Percentiles rank a stretch among this genome's conserved stretches.
Evolutionary conservation across 2,329 filamentous ascomycete species (phyloP).

Genomic region (Diaporthe sp.): DNA sequence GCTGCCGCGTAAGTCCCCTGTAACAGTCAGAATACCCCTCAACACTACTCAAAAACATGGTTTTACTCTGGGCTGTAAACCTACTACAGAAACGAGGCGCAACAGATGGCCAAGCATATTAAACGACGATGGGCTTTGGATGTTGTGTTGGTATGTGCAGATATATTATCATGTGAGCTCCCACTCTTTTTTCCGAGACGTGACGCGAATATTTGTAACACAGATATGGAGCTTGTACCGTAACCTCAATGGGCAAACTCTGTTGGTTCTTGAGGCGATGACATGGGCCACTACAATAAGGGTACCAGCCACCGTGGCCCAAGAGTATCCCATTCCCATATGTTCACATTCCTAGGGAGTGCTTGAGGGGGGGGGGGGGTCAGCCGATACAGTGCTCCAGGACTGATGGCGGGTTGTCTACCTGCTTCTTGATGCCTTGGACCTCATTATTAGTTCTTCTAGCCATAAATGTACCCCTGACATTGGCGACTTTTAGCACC

Average conservation of each 20-base stretch:
- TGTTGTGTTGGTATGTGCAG: background rate
- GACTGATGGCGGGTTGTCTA: too few species aligned
- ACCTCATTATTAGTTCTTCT: too few species aligned
- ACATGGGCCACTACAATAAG: background rate
- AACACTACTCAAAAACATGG: background rate
- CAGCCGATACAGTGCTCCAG: too few species aligned
- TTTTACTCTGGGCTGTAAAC: too few species aligned
- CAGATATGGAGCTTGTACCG: too few species aligned
- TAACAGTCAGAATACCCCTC: background rate
- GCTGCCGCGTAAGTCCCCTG: slow-evolving; percentile 18
- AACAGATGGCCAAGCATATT: background rate
- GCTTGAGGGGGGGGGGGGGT: too few species aligned
- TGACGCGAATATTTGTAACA: too few species aligned
- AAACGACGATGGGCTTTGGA: too few species aligned
- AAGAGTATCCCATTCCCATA: background rate
- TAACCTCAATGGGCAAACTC: background rate
- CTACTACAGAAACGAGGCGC: background rate
- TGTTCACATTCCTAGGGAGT: background rate
- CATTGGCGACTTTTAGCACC: too few species aligned
- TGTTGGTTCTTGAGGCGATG: background rate
- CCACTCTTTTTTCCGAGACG: too few species aligned
- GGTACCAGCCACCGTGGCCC: background rate
- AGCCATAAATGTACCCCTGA: background rate
- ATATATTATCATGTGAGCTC: background rate
- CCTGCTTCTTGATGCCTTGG: too few species aligned